Percentiles rank a stretch among this genome's conserved stretches.
Conservation (phyloP, 495 filamentous ascomycete genomes). For the Lophiostoma macrostomum region DNA sequence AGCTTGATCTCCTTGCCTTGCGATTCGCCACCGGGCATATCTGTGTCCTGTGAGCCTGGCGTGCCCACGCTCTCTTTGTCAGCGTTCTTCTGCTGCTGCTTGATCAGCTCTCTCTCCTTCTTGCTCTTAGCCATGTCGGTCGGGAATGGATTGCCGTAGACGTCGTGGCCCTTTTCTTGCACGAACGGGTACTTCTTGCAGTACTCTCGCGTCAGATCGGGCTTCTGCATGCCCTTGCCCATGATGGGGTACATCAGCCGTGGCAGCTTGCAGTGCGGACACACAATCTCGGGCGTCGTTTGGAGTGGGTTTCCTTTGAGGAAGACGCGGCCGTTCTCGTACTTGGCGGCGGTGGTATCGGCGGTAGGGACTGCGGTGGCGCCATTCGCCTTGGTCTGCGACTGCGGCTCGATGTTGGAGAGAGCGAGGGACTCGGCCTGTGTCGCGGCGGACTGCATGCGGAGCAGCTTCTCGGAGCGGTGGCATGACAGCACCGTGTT, state of each 20-base stretch:
- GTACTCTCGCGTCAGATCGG: slow-evolving; percentile 49
- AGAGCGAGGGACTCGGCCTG: slow-evolving; percentile 56
- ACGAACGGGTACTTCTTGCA: slow-evolving; percentile 75
- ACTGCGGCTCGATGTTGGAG: slow-evolving; percentile 44
- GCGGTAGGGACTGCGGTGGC: slow-evolving; percentile 40
- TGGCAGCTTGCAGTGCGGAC: slow-evolving; percentile 43
- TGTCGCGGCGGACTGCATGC: slow-evolving; percentile 65
- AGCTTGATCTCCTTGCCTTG: slow-evolving; percentile 31
- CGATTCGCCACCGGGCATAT: slow-evolving; percentile 16
- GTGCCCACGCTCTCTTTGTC: slow-evolving; percentile 34
- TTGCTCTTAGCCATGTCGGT: slow-evolving; percentile 56
- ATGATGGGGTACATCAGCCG: slow-evolving; percentile 42
- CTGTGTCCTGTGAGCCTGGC: slow-evolving; percentile 37
- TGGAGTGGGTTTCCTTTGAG: slow-evolving; percentile 74
- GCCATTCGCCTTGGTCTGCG: slow-evolving; percentile 42
- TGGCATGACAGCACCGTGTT: slow-evolving; percentile 44
- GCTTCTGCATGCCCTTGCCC: slow-evolving; percentile 38
- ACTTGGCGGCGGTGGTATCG: slow-evolving; percentile 68
- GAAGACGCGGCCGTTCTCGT: slow-evolving; percentile 66
- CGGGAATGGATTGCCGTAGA: slow-evolving; percentile 76
- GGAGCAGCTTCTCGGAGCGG: slow-evolving; percentile 50
- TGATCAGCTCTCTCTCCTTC: slow-evolving; percentile 45
- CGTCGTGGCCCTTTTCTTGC: slow-evolving; percentile 69
- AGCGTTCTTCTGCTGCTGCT: slow-evolving; percentile 33
- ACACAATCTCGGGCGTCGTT: slow-evolving; percentile 67